A percentile compares a stretch with the other conserved stretches of the same genome.
Evolutionary conservation across 208 protist species (phyloP).

Genomic region (Trichomonas tenax): DNA sequence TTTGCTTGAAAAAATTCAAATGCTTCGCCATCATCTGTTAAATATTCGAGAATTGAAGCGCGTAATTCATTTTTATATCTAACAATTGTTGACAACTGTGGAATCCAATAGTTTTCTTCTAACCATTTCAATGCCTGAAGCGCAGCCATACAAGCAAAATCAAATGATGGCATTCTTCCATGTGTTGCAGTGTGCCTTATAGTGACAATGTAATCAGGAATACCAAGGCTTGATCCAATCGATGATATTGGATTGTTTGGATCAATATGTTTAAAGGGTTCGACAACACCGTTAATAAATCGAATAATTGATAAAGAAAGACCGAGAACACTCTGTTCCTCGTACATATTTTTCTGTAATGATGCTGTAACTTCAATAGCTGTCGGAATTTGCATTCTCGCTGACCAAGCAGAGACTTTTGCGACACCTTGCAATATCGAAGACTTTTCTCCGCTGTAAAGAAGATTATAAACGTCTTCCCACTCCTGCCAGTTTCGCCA

Average conservation of each 20-base stretch:
- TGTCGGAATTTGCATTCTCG: not conserved
- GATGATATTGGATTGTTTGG: not conserved
- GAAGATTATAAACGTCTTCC: not conserved
- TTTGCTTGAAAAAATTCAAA: not conserved
- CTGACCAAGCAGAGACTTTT: not conserved
- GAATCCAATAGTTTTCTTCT: not conserved
- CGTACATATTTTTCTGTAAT: not conserved
- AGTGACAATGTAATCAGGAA: not conserved
- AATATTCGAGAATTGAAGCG: not conserved
- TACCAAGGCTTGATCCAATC: not conserved
- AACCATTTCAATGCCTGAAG: not conserved
- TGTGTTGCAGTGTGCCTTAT: not conserved
- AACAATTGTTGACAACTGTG: not conserved
- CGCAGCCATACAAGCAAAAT: not conserved
- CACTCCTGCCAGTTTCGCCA: slow-evolving; percentile 4
- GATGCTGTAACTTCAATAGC: slow-evolving; percentile 22
- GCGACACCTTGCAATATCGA: not conserved
- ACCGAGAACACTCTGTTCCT: not conserved
- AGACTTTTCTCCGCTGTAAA: not conserved
- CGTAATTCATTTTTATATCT: not conserved
- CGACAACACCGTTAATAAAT: slow-evolving; percentile 13
- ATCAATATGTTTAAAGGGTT: not conserved
- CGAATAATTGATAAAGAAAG: not conserved
- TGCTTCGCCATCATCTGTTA: not conserved
- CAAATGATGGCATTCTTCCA: not conserved